A percentile compares a stretch with the other conserved stretches of the same genome.
phyloP scores from a whole-genome alignment of 148 eudicot genomes.

The Chenopodium formosanum region DNA sequence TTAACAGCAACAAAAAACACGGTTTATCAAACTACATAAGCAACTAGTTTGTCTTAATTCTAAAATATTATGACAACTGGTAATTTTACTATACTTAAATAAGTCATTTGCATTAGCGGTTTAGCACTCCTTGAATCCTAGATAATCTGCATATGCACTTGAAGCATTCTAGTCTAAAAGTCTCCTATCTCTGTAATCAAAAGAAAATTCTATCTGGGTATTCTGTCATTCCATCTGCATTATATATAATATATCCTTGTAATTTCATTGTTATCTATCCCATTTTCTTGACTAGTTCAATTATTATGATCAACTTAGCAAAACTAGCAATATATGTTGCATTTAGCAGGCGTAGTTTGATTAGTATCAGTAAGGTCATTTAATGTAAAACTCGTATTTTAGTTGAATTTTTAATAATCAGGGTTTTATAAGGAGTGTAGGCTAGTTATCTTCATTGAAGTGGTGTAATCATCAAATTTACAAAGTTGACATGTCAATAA shows the following conservation, averaged over 20 bases:
- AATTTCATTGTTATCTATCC: neutral
- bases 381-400: neutral
- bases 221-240: neutral
- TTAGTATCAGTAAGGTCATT: neutral
- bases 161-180: neutral
- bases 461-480: conserved; percentile 1
- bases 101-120: neutral
- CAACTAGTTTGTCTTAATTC: neutral
- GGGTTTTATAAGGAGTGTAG: neutral
- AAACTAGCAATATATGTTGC: neutral
- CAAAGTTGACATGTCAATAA: conserved; percentile 18
- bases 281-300: neutral
- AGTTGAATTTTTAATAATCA: neutral
- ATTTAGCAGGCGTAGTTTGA: neutral
- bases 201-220: neutral
- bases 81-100: neutral
- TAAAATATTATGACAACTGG: neutral
- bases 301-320: neutral
- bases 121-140: neutral
- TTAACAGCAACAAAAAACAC: neutral
- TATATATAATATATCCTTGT: neutral
- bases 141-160: neutral
- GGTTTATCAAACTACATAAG: no score
- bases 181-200: neutral
- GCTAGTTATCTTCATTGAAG: neutral